Evolutionary conservation across 768 basidiomycete species (phyloP).

Genomic region (Phaeotremella fagi): DNA sequence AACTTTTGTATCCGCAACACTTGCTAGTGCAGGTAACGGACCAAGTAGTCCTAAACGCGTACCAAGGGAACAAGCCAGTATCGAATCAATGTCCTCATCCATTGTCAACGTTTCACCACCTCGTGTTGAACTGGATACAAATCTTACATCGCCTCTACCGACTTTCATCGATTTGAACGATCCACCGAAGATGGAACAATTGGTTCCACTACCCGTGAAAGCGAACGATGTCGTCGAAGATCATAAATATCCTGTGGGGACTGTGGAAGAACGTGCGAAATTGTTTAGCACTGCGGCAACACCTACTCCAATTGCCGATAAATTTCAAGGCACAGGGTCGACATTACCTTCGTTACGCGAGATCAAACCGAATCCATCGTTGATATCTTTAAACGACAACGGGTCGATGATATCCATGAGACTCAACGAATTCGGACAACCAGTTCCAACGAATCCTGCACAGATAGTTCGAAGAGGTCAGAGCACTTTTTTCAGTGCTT

Average conservation of each 20-base stretch:
- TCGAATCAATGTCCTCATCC: constrained; percentile 9
- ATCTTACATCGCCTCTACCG: constrained; percentile 15
- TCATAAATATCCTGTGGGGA: constrained; percentile 17
- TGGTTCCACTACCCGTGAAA: background rate
- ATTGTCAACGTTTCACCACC: constrained; percentile 29
- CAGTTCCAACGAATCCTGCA: constrained; percentile 16
- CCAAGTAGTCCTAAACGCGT: background rate
- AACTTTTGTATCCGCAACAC: background rate
- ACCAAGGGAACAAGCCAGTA: constrained; percentile 5
- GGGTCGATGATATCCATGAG: background rate
- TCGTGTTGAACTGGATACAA: constrained; percentile 25
- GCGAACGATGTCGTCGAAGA: constrained; percentile 12
- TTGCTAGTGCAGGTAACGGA: background rate
- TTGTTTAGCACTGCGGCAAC: constrained; percentile 14
- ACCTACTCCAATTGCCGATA: constrained; percentile 40
- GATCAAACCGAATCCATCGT: constrained; percentile 12
- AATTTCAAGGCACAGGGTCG: constrained; percentile 19
- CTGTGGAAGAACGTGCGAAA: constrained; percentile 24
- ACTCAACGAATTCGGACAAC: background rate
- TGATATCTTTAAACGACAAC: background rate
- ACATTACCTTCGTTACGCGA: constrained; percentile 11
- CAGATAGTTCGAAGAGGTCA: constrained; percentile 27
- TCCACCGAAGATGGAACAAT: background rate
- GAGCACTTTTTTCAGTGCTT: constrained; percentile 35
- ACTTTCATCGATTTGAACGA: constrained; percentile 9